phyloP scores from a whole-genome alignment of 768 basidiomycete genomes.

The Termitomyces sp. region DNA sequence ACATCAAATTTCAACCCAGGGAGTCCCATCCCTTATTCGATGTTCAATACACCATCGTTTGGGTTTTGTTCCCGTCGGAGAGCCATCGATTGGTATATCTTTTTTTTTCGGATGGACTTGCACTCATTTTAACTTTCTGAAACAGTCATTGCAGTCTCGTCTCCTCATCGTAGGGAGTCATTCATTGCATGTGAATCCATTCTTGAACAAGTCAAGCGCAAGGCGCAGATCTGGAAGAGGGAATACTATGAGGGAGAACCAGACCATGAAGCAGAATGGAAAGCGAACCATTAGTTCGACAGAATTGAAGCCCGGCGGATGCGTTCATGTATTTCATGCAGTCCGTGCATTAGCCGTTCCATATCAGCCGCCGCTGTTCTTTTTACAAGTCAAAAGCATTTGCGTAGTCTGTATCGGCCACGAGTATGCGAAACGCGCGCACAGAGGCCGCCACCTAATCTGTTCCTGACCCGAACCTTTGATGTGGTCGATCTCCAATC shows the following conservation, averaged over 20 bases:
- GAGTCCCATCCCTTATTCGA: constrained; percentile 38
- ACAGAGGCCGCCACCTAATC: background rate
- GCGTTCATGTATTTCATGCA: background rate
- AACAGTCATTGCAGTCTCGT: constrained; percentile 74
- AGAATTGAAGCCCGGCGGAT: background rate
- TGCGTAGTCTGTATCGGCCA: background rate
- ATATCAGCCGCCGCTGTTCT: background rate
- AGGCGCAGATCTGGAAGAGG: constrained; percentile 88
- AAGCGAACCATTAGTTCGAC: constrained; percentile 42
- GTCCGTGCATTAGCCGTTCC: background rate
- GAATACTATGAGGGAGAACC: constrained; percentile 76
- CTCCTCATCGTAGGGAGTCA: constrained; percentile 79
- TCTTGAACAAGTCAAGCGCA: constrained; percentile 80
- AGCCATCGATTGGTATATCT: constrained; percentile 60
- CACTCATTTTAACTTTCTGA: background rate
- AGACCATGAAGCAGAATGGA: constrained; percentile 65
- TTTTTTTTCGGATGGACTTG: background rate
- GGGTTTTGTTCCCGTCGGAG: constrained; percentile 71
- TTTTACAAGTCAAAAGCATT: background rate
- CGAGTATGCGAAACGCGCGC: background rate
- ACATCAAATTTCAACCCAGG: constrained; percentile 25
- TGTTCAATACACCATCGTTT: constrained; percentile 73
- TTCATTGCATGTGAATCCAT: constrained; percentile 77
- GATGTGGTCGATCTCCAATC: constrained; percentile 1
- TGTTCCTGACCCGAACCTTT: background rate